These are phyloP conservation scores for Blakeslea trispora DNA, from an alignment of 371 early-diverging fungal species.

Conservation along the genomic window DNA sequence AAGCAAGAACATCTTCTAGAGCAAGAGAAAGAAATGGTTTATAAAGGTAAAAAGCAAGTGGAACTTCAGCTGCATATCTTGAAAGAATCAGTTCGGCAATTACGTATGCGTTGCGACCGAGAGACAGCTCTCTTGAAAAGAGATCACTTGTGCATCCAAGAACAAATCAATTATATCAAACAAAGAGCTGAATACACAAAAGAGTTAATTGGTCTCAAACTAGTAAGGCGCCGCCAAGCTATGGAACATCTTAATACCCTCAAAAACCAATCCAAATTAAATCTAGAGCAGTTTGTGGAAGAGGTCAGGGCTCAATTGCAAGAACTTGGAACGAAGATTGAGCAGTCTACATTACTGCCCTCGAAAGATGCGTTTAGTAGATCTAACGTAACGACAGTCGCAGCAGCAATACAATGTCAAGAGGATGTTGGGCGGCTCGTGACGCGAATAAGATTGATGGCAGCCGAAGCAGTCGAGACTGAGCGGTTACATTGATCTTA, in stretches of 20 bases:
- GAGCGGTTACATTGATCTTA: not conserved
- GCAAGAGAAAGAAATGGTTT: slow-evolving; percentile 38
- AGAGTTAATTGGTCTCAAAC: slow-evolving; percentile 16
- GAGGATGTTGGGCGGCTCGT: slow-evolving; percentile 45
- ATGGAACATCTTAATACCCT: slow-evolving; percentile 13
- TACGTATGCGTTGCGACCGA: slow-evolving; percentile 32
- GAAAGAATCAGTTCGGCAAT: slow-evolving; percentile 24
- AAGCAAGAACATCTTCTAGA: slow-evolving; percentile 41
- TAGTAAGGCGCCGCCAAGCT: slow-evolving; percentile 18
- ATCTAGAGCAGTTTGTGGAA: slow-evolving; percentile 19
- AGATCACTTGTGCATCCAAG: slow-evolving; percentile 22
- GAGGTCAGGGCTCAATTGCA: slow-evolving; percentile 28
- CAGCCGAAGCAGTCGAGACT: slow-evolving; percentile 30
- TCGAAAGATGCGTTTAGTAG: slow-evolving; percentile 24
- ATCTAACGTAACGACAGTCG: not conserved
- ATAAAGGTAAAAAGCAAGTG: slow-evolving; percentile 37
- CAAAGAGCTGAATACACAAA: slow-evolving; percentile 18
- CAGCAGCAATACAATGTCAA: slow-evolving; percentile 36
- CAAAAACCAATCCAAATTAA: slow-evolving; percentile 16
- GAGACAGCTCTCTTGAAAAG: slow-evolving; percentile 32
- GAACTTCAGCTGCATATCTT: slow-evolving; percentile 34
- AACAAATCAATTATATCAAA: slow-evolving; percentile 25
- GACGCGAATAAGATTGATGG: slow-evolving; percentile 38
- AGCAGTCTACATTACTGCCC: slow-evolving; percentile 21
- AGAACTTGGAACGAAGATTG: slow-evolving; percentile 26